Percentiles rank a stretch among this genome's conserved stretches.
phyloP scores from a whole-genome alignment of 805 yeast genomes.

The Starmerella etchellsii region DNA sequence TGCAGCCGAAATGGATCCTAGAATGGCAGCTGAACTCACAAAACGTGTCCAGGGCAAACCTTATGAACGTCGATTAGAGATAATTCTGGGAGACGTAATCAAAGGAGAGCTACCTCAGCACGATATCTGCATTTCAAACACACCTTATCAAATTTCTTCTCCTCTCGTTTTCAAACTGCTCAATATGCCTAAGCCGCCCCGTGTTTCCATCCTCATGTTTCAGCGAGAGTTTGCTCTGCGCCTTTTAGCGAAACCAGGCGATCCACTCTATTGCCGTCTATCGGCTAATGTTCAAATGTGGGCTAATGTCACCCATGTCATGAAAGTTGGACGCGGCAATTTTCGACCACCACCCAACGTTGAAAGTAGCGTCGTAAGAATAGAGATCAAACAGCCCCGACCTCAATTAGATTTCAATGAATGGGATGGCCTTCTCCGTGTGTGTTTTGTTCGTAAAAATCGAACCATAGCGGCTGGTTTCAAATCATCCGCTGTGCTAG shows the following conservation, averaged over 20 bases:
- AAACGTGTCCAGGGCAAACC: slow-evolving; percentile 98
- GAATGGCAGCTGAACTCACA: slow-evolving; percentile 98
- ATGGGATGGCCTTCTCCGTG: slow-evolving; percentile 92
- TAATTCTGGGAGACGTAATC: slow-evolving; percentile 88
- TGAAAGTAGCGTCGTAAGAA: slow-evolving; percentile 88
- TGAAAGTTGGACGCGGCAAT: slow-evolving; percentile 95
- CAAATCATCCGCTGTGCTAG: slow-evolving; percentile 65
- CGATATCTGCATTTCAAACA: slow-evolving; percentile 91
- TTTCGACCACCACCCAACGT: slow-evolving; percentile 98
- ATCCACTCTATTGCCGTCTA: slow-evolving; percentile 75
- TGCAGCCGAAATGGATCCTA: slow-evolving; percentile 98
- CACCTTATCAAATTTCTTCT: slow-evolving; percentile 95
- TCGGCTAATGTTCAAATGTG: slow-evolving; percentile 98
- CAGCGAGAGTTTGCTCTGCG: slow-evolving; percentile 95
- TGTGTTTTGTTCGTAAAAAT: slow-evolving; percentile 85
- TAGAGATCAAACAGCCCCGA: slow-evolving; percentile 82
- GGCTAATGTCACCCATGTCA: slow-evolving; percentile 97
- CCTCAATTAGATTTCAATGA: slow-evolving; percentile 90
- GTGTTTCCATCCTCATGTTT: slow-evolving; percentile 91
- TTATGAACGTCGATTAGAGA: slow-evolving; percentile 78
- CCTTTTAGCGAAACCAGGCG: slow-evolving; percentile 93
- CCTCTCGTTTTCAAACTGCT: slow-evolving; percentile 88
- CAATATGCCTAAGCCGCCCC: slow-evolving; percentile 84
- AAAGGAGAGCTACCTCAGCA: slow-evolving; percentile 89
- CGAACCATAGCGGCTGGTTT: slow-evolving; percentile 87